Evolutionary conservation across 2,329 filamentous ascomycete genomes (phyloP), one percentile per base, ranked within the genome.

Genomic region (Curvularia sp.): DNA sequence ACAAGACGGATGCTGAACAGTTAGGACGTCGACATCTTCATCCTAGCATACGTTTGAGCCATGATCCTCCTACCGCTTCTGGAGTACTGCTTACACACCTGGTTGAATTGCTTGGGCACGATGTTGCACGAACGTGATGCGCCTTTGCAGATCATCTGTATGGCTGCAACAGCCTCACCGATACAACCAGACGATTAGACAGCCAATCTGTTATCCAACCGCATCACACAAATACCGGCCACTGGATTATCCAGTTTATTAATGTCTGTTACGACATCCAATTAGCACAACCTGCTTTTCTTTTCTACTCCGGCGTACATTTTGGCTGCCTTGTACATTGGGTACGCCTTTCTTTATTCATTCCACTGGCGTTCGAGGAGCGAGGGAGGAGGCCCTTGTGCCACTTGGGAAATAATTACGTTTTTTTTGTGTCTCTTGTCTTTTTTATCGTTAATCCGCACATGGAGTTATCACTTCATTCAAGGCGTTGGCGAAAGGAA

Each of bases 351-450:
- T 27, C 25, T 42, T 45, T 45, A n/a, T 45, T 21, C 10, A 43
- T 45, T 8, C 21, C 8, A 52, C 39, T 10, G 49, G 49, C 49
- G 49, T 51, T 51, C n/a, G 30, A 46, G 47, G 34, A 39, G 23
- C 12, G 21, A 21, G 15, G 32, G 18, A 32, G 43, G 32, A 54
- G 15, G 50, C 36, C 43, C 3, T 27, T 13, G 28, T 49, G 48
- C 59, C 59, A 19, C 21, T n/a, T 47, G 27, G n/a, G 47, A 28
- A 21, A 25, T 49, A 49, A 49, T 49, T 13, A 49, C n/a, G 42
- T 23, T 46, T 21, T 46, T 25, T 49, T 36, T 25, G 5, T 34
- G 18, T 34, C 3, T 34, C 23, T n/a, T 36, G 19, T 48, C n/a
- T 30, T 47, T 15, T n/a, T 27, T 27, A 39, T 27, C 25, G 7